A percentile compares a stretch with the other conserved stretches of the same genome.
phyloP scores from a whole-genome alignment of 805 yeast genomes.

The Suhomyces prunicola region DNA sequence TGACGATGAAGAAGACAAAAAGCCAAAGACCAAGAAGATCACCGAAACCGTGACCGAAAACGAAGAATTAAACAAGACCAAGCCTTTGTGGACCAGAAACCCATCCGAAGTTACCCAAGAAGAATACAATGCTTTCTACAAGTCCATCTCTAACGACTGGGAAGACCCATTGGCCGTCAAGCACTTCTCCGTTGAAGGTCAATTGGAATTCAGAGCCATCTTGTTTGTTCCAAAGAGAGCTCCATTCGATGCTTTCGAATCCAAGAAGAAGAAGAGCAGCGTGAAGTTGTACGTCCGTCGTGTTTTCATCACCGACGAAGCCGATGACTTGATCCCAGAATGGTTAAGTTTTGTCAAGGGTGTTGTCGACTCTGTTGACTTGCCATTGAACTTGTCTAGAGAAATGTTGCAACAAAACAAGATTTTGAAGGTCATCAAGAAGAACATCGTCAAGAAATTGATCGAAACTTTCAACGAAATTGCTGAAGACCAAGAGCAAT shows the following conservation, averaged over 20 bases:
- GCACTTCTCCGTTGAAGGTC: conserved; percentile 99
- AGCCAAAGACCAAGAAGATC: conserved; percentile 79
- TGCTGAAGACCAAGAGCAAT: conserved; percentile 98
- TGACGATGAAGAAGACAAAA: conserved; percentile 62
- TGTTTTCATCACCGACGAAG: conserved; percentile 99
- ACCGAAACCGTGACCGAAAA: conserved; percentile 92
- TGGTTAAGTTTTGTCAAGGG: conserved; percentile 98
- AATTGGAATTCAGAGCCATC: conserved; percentile 97
- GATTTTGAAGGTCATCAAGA: conserved; percentile 98
- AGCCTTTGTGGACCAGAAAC: conserved; percentile 99
- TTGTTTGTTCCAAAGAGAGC: conserved; percentile 98
- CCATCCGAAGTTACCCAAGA: conserved; percentile 97
- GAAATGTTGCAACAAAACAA: conserved; percentile 99
- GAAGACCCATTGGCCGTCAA: conserved; percentile 99
- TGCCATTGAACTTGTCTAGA: conserved; percentile 99
- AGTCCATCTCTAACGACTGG: conserved; percentile 99
- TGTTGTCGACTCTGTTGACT: conserved; percentile 99
- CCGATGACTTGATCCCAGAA: conserved; percentile 98
- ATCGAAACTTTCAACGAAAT: conserved; percentile 99
- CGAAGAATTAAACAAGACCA: conserved; percentile 98
- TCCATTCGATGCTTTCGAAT: conserved; percentile 96
- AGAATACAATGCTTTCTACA: conserved; percentile 98
- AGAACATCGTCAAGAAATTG: conserved; percentile 97
- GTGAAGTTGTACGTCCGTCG: conserved; percentile 98
- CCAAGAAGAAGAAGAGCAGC: conserved; percentile 98